Evolutionary conservation across 2,329 filamentous ascomycete species (phyloP).

Genomic region (Aspergillus viridinutans): DNA sequence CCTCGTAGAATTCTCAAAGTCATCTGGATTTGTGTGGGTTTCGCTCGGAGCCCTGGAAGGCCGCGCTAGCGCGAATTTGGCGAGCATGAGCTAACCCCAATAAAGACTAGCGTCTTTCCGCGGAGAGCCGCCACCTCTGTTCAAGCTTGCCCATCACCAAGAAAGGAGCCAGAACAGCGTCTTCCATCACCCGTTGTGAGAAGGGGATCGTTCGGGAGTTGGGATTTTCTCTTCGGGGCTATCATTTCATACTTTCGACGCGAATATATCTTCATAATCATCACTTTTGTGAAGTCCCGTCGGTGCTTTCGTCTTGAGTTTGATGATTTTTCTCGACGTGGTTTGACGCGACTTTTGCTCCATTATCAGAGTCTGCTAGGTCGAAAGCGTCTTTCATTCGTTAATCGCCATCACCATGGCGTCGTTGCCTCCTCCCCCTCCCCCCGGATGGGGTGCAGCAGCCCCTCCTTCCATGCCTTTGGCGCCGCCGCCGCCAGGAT

Average conservation of each 20-base stretch:
- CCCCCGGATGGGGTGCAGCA: slow-evolving; percentile 59
- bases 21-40: slow-evolving; percentile 44
- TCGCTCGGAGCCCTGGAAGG: slow-evolving; percentile 38
- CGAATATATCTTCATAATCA: not conserved
- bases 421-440: slow-evolving; percentile 62
- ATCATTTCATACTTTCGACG: slow-evolving; percentile 8
- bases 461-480: slow-evolving; percentile 50
- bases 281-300: slow-evolving; percentile 2
- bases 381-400: slow-evolving; percentile 21
- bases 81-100: slow-evolving; percentile 29
- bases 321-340: slow-evolving; percentile 23
- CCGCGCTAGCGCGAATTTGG: slow-evolving; percentile 36
- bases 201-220: slow-evolving; percentile 22
- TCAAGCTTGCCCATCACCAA: slow-evolving; percentile 23
- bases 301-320: slow-evolving; percentile 14
- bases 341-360: slow-evolving; percentile 31
- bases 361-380: slow-evolving; percentile 21
- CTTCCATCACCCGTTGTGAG: slow-evolving; percentile 28
- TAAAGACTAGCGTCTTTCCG: slow-evolving; percentile 19
- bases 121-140: slow-evolving; percentile 36
- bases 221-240: slow-evolving; percentile 15
- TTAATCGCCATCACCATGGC: slow-evolving; percentile 46
- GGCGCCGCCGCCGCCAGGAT: slow-evolving; percentile 79
- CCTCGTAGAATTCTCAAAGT: slow-evolving; percentile 38
- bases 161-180: slow-evolving; percentile 15